Percentiles rank a stretch among this genome's conserved stretches.
Conservation (phyloP, 2,329 filamentous ascomycete genomes). For the Delphinella strobiligena region DNA sequence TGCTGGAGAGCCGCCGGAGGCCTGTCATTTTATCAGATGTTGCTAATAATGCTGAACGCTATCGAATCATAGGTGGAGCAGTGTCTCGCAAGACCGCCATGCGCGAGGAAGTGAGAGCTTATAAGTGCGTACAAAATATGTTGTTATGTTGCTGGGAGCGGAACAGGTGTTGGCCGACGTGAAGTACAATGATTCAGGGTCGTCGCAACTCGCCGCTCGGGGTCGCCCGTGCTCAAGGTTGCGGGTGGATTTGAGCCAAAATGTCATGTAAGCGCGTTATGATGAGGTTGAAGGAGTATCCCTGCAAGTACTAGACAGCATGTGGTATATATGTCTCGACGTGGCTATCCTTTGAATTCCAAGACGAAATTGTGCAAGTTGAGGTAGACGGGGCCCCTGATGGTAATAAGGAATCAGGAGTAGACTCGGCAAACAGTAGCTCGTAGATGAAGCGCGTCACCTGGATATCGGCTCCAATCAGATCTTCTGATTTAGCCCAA, state of each 20-base stretch:
- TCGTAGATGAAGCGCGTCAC: neutral
- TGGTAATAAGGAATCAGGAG: neutral
- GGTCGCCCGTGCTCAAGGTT: neutral
- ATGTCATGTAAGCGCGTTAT: neutral
- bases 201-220: neutral
- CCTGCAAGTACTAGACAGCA: neutral
- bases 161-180: neutral
- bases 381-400: neutral
- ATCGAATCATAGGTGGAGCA: neutral
- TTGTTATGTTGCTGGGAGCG: neutral
- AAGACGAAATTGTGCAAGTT: neutral
- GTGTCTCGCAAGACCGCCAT: neutral
- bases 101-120: neutral
- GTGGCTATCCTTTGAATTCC: neutral
- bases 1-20: slow-evolving; percentile 6
- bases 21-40: slow-evolving; percentile 8
- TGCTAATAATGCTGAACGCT: neutral
- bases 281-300: neutral
- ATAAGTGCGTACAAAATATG: neutral
- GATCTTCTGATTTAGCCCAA: neutral
- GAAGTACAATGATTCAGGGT: neutral
- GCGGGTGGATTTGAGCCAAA: neutral
- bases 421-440: neutral
- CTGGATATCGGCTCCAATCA: neutral
- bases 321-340: neutral